Evolutionary conservation across 2,329 filamentous ascomycete species (phyloP).

Genomic region (Calonectria pteridis): DNA sequence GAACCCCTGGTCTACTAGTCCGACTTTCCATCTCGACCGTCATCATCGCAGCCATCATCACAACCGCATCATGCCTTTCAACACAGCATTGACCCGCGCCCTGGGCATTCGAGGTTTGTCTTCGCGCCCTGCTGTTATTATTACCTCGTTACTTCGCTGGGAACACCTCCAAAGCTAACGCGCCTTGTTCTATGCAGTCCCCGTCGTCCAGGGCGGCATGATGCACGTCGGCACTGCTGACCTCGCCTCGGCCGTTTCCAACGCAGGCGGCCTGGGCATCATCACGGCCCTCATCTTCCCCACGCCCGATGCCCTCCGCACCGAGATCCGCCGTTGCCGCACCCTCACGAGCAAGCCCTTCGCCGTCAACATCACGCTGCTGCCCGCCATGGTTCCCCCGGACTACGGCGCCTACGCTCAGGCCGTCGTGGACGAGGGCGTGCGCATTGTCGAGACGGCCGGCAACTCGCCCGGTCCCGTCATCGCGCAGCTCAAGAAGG

Average conservation of each 20-base stretch:
- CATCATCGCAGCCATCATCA: neutral
- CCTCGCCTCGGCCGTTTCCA: conserved; percentile 80
- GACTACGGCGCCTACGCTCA: conserved; percentile 94
- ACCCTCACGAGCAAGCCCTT: conserved; percentile 85
- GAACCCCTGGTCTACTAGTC: neutral
- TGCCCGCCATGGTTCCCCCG: conserved; percentile 89
- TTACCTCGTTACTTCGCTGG: neutral
- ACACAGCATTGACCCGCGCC: conserved; percentile 68
- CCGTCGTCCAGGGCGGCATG: conserved; percentile 89
- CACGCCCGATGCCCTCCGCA: conserved; percentile 89
- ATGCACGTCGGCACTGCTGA: conserved; percentile 88
- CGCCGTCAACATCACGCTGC: conserved; percentile 93
- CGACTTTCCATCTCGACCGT: neutral
- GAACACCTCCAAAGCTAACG: neutral
- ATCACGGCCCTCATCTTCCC: conserved; percentile 93
- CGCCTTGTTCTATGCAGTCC: conserved; percentile 63
- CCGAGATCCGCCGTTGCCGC: conserved; percentile 90
- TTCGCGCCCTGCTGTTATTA: neutral
- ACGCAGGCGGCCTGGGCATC: conserved; percentile 86
- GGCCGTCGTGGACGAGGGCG: conserved; percentile 92
- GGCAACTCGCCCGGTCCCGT: conserved; percentile 91
- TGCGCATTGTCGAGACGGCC: conserved; percentile 92
- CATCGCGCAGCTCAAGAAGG: conserved; percentile 88
- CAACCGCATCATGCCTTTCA: conserved; percentile 63
- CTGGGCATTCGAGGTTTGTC: conserved; percentile 66